These are phyloP conservation scores for Hirschfeldia incana DNA, from an alignment of 345 rosid genomes.

Conservation along the genomic window DNA sequence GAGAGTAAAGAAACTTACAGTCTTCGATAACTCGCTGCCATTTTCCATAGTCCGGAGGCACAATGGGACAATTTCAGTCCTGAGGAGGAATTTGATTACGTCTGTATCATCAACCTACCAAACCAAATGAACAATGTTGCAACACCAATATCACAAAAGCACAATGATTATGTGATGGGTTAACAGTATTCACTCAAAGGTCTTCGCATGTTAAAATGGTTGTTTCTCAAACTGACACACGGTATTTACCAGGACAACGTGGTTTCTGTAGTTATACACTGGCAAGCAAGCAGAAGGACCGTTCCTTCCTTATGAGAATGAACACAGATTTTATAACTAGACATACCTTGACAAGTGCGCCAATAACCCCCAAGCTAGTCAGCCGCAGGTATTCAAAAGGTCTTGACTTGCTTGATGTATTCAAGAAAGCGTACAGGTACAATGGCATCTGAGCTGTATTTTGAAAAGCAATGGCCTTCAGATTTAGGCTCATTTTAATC, in stretches of 20 bases:
- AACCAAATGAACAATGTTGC: constrained; percentile 24
- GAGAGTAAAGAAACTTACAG: constrained; percentile 45
- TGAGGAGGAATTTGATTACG: constrained; percentile 47
- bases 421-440: constrained; percentile 55
- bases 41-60: constrained; percentile 54
- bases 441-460: constrained; percentile 50
- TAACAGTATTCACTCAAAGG: constrained; percentile 17
- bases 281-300: constrained; percentile 3
- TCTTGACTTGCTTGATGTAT: constrained; percentile 35
- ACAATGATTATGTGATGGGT: constrained; percentile 2
- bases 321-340: not conserved
- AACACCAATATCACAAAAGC: not conserved
- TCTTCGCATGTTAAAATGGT: constrained; percentile 6
- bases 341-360: constrained; percentile 59
- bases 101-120: constrained; percentile 49
- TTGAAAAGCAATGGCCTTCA: constrained; percentile 6
- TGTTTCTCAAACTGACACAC: constrained; percentile 19
- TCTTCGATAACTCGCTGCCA: constrained; percentile 49
- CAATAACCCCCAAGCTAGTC: constrained; percentile 64
- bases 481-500: not conserved
- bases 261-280: not conserved
- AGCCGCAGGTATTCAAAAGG: constrained; percentile 55
- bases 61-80: constrained; percentile 45
- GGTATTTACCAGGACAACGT: constrained; percentile 6
- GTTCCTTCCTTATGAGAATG: constrained; percentile 9